These are phyloP conservation scores for Falciphora oryzae DNA, from an alignment of 2,329 filamentous ascomycete species.

Conservation along the genomic window DNA sequence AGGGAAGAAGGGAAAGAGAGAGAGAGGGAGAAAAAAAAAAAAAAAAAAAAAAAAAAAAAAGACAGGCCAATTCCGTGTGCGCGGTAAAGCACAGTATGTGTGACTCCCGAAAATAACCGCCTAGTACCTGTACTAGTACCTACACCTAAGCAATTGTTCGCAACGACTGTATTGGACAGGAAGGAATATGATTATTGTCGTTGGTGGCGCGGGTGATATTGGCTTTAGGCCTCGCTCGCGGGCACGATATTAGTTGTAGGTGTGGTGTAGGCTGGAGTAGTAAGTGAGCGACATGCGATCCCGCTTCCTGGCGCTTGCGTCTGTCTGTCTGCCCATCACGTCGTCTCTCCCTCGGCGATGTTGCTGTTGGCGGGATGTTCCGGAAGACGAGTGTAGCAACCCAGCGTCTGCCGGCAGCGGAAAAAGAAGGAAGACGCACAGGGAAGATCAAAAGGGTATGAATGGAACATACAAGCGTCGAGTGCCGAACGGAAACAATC, in stretches of 20 bases:
- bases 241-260: not conserved
- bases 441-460: not conserved
- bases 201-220: not conserved
- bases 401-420: not conserved
- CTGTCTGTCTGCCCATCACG: not conserved
- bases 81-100: not conserved
- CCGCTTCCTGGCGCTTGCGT: not conserved
- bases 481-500: not conserved
- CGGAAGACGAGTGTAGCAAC: not conserved
- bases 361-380: not conserved
- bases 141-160: not conserved
- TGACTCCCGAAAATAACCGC: not conserved
- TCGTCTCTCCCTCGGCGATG: not conserved
- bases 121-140: not conserved
- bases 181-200: not conserved
- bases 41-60: slow-evolving; percentile 16
- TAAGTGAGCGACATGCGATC: not conserved
- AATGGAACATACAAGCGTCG: not conserved
- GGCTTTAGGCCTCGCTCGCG: not conserved
- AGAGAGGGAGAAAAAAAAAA: not conserved
- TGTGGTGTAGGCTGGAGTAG: not conserved
- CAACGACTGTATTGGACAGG: not conserved
- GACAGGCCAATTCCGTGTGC: slow-evolving; percentile 11
- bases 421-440: slow-evolving; percentile 4
- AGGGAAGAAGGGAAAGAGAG: not conserved